Conservation (phyloP, 2,329 filamentous ascomycete species). For the Onygena corvina region DNA sequence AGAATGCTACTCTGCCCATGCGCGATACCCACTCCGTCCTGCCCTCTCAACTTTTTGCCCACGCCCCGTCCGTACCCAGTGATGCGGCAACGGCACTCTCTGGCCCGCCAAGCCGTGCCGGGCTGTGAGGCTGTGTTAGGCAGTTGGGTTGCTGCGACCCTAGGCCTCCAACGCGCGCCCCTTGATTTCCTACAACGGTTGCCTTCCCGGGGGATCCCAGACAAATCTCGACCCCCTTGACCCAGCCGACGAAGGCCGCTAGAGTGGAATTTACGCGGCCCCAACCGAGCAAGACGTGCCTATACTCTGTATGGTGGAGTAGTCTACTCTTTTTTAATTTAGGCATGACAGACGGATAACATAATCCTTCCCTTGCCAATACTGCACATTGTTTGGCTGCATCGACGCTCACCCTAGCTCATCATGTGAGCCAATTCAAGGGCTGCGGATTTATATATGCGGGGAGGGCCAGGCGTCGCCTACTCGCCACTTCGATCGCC, state of each 20-base stretch:
- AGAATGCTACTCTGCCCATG: neutral
- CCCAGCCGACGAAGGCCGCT: constrained; percentile 4
- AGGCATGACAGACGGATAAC: constrained; percentile 1
- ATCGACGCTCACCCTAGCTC: neutral
- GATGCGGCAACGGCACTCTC: constrained; percentile 1
- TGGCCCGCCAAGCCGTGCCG: neutral
- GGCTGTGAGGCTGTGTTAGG: neutral
- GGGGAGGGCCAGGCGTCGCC: constrained; percentile 1
- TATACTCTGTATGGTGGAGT: no score
- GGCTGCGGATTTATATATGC: neutral
- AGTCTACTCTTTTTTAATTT: no score
- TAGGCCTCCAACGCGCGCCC: neutral
- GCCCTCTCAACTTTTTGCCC: no score
- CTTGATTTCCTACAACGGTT: neutral
- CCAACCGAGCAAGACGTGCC: constrained; percentile 2
- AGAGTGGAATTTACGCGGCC: neutral
- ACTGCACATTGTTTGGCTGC: constrained; percentile 4
- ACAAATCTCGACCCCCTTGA: neutral
- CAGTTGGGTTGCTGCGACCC: constrained; percentile 5
- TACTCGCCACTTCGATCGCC: neutral
- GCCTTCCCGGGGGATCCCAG: neutral
- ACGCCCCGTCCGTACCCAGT: neutral
- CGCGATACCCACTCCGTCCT: neutral
- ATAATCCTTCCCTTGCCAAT: constrained; percentile 5
- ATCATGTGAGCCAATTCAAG: constrained; percentile 1